Evolutionary conservation across 108 stramenopile genomes (phyloP).

Genomic region (Aurantiochytrium sp.): DNA sequence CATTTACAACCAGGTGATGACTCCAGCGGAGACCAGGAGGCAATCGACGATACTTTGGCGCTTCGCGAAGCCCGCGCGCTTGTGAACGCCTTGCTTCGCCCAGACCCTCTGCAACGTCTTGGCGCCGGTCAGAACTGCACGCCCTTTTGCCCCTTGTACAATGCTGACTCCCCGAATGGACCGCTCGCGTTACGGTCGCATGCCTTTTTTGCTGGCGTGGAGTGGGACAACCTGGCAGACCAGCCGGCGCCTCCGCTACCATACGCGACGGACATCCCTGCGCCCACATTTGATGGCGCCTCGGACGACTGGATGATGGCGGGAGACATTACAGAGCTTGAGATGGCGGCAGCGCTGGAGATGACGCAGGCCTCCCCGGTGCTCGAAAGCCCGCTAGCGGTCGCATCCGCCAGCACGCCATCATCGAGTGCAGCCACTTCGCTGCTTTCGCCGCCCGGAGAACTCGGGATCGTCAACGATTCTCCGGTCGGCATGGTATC

Average conservation of each 20-base stretch:
- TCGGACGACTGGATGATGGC: slow-evolving; percentile 9
- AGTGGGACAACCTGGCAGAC: background rate
- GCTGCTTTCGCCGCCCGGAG: background rate
- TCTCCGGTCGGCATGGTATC: background rate
- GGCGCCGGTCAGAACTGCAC: slow-evolving; percentile 5
- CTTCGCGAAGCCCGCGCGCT: background rate
- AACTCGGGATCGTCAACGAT: background rate
- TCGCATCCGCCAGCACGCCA: background rate
- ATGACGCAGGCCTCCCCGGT: background rate
- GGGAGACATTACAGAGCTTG: background rate
- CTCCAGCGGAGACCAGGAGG: too few species aligned
- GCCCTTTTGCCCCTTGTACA: background rate
- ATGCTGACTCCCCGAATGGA: background rate
- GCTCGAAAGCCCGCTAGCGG: background rate
- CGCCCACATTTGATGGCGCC: background rate
- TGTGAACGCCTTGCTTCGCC: background rate
- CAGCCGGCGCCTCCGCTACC: background rate
- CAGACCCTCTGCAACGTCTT: background rate
- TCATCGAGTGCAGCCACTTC: background rate
- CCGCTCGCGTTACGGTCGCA: background rate
- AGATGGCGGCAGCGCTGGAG: background rate
- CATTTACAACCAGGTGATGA: too few species aligned
- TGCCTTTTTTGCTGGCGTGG: slow-evolving; percentile 15
- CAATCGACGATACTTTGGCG: too few species aligned
- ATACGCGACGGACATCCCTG: background rate